Evolutionary conservation across 345 rosid genomes (phyloP), one percentile per base, ranked within the genome.

Genomic region (Leavenworthia alabamica): DNA sequence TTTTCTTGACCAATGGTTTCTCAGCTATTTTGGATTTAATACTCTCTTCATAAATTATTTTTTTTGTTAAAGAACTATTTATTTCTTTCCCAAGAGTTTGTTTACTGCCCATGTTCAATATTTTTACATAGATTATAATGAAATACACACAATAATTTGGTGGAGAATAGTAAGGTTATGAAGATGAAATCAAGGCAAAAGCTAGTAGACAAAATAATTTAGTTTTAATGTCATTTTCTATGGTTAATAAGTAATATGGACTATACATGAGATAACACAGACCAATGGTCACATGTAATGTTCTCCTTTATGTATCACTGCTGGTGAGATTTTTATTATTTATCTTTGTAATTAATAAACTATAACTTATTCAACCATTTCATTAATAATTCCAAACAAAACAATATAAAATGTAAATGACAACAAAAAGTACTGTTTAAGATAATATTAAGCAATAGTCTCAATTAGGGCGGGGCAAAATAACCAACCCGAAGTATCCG

Each of bases 201-300:
- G 50, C 39, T 40, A 63, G 32, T 56, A 56, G 75, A 71, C 70
- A 64, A 71, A 56, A 56, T 32, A 12, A 40, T 40, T 32, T 17
- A 48, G 54, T 64, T 41, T 71, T 48, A 50, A 42, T 50, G 75
- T 71, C 61, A 71, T 71, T 71, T 49, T 71, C 75, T 14, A 13
- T 41, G 47, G 65, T 71, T 71, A 52, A 27, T 46, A 48, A 50
- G 43, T 64, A 62, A 44, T 47, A 39, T 55, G 45, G 69, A 70
- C 64, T 62, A 31, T 56, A 57, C 70, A 41, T 41, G 61, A 48
- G 46, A 55, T 46, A 31, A 49, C 70, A 19, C 48, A 64, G 47
- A 66, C 75, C 75, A 66, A 50, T 64, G 41, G 7, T 61, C 75
- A 71, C 70, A 71, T 71, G 75, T 55, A 71, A 71, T 71, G 75